Conservation (phyloP, 805 yeast species). For the Naumovozyma castellii region DNA sequence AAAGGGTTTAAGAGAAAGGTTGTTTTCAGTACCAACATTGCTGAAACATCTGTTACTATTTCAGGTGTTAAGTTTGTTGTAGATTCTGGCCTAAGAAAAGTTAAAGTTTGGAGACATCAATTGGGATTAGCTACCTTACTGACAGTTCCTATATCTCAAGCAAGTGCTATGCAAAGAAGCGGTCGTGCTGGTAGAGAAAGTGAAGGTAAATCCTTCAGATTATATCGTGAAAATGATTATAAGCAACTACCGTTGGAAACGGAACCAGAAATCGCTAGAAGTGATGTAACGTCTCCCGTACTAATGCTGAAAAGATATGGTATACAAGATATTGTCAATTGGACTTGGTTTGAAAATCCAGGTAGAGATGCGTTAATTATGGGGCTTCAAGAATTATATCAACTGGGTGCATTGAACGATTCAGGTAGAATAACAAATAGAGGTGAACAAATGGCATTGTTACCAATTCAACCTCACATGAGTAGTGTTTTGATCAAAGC, state of each 20-base stretch:
- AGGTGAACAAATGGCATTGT: conserved; percentile 78
- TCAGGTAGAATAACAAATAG: conserved; percentile 64
- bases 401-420: conserved; percentile 71
- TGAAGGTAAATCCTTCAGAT: conserved; percentile 79
- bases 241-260: conserved; percentile 60
- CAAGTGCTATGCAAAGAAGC: conserved; percentile 88
- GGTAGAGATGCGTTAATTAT: conserved; percentile 65
- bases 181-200: conserved; percentile 99
- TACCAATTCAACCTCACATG: conserved; percentile 88
- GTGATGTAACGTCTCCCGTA: conserved; percentile 77
- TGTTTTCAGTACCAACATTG: conserved; percentile 88
- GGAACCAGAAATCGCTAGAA: conserved; percentile 85
- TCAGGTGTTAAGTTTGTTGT: conserved; percentile 89
- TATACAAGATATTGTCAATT: conserved; percentile 70
- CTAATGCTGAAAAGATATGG: conserved; percentile 76
- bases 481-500: conserved; percentile 79
- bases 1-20: conserved; percentile 69
- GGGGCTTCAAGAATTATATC: conserved; percentile 69
- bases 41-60: conserved; percentile 95
- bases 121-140: conserved; percentile 85
- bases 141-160: conserved; percentile 86
- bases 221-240: conserved; percentile 70
- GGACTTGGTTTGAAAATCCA: conserved; percentile 93
- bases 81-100: conserved; percentile 87
- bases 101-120: conserved; percentile 90